Base-by-base conservation (phyloP, 352 stramenopile genomes). In the Pythium grandisporangium region DNA sequence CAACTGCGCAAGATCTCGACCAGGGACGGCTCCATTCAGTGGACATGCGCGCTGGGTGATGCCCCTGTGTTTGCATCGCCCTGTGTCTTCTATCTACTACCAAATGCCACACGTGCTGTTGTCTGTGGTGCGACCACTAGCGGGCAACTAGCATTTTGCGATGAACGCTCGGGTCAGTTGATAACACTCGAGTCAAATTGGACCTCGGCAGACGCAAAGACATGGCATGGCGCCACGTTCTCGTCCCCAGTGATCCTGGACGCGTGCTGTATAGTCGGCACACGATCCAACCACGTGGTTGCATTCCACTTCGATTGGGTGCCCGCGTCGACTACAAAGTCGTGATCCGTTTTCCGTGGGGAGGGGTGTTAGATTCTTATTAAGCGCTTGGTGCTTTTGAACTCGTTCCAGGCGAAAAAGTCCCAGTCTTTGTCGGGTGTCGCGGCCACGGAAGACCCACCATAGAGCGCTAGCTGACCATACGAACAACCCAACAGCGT, bases 331-430 rank as follows among this genome's bases (percentile, higher is more conserved):
- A 32, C 27, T 14, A 14, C 27, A 32, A n/a, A n/a, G n/a, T n/a
- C n/a, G n/a, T n/a, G n/a, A n/a, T n/a, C n/a, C n/a, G n/a, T n/a
- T n/a, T n/a, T n/a, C n/a, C n/a, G n/a, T n/a, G n/a, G n/a, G n/a
- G n/a, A n/a, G n/a, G n/a, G n/a, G n/a, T n/a, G n/a, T n/a, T n/a
- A n/a, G n/a, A n/a, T n/a, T n/a, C n/a, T n/a, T n/a, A n/a, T n/a
- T n/a, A n/a, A n/a, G n/a, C n/a, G n/a, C n/a, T n/a, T n/a, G n/a
- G 34, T 56, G 19, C 48, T 35, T 47, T 85, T 82, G 24, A 85
- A 53, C 20, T 85, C 72, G 44, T 84, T 81, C 71, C 71, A 84
- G 19, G 61, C 61, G 36, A 65, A 80, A 45, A 84, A 84, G 30
- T 84, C 75, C 71, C 71, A 84, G 54, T 84, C 71, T 19, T 64